Evolutionary conservation across 371 early-diverging fungal species (phyloP), one percentile per base, ranked within the genome.

Genomic region (Rozella allomycis): DNA sequence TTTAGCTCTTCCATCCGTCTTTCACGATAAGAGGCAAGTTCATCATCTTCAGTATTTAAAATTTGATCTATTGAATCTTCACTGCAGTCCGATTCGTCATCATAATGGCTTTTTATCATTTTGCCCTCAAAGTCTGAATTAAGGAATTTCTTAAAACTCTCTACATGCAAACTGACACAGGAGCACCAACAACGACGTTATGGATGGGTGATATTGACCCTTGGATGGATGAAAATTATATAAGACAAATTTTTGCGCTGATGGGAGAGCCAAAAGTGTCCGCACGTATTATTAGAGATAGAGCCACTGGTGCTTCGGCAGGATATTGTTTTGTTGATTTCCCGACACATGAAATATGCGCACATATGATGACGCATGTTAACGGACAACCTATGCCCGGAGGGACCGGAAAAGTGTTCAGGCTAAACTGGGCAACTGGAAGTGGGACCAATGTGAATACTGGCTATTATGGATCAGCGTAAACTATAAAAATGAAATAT

Each of bases 351-450:
- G 57, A 61, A 7, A 59, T 62, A 3, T 81, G 82, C 11, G 52
- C 55, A 34, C 68, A 65, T 33, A 60, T 70, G 6, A 51, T 84
- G 18, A 45, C 46, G 7, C 58, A 58, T 4, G 46, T 77, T 36
- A 78, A 84, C 49, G 82, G 82, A n/a, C 52, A 68, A 12, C 37
- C 58, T 30, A 79, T 90, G 35, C 84, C 84, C 10, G 68, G n/a
- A n/a, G n/a, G 67, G 35, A 69, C 80, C 10, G 58, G 64, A 42
- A 61, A 67, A 22, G 40, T 58, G n/a, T 85, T 85, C 58, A 69
- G 73, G 29, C 65, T 90, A 25, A 90, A 90, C 54, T 82, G 84
- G 84, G 81, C 87, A 12, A 59, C 72, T 4, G 82, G 83, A 21
- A 74, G 71, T 25, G 70, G 63, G 23, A 45, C 56, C 19, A 50